These are phyloP conservation scores for Cordyceps tenuipes DNA, from an alignment of 2,329 filamentous ascomycete genomes.

Conservation along the genomic window DNA sequence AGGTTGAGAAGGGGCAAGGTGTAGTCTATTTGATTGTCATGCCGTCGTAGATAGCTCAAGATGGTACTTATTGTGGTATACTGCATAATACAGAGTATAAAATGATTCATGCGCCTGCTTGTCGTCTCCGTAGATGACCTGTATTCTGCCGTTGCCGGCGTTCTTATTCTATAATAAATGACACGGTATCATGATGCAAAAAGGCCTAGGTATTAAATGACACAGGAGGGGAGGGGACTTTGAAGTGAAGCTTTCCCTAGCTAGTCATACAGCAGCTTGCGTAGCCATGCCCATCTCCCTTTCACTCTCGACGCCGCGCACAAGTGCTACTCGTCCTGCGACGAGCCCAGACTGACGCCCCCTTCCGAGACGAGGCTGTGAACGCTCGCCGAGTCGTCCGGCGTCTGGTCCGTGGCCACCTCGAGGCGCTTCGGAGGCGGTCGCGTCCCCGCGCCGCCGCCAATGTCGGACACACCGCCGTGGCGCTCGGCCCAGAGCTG, in stretches of 20 bases:
- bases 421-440: conserved; percentile 42
- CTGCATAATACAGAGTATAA: neutral
- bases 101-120: too few relatives aligned
- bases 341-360: neutral
- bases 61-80: neutral
- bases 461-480: conserved; percentile 30
- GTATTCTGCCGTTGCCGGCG: neutral
- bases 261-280: neutral
- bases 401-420: conserved; percentile 37
- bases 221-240: too few relatives aligned
- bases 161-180: neutral
- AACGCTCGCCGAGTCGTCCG: conserved; percentile 16
- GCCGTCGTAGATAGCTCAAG: neutral
- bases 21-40: neutral
- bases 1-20: too few relatives aligned
- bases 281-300: neutral
- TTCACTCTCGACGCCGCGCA: neutral
- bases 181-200: too few relatives aligned
- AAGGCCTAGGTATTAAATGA: neutral
- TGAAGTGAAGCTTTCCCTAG: neutral
- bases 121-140: neutral
- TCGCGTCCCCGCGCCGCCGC: conserved; percentile 21
- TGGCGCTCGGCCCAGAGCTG: conserved; percentile 66
- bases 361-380: conserved; percentile 11
- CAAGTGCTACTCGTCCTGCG: neutral